Evolutionary conservation across 495 filamentous ascomycete genomes (phyloP).

Genomic region (Podospora pseudocomata): DNA sequence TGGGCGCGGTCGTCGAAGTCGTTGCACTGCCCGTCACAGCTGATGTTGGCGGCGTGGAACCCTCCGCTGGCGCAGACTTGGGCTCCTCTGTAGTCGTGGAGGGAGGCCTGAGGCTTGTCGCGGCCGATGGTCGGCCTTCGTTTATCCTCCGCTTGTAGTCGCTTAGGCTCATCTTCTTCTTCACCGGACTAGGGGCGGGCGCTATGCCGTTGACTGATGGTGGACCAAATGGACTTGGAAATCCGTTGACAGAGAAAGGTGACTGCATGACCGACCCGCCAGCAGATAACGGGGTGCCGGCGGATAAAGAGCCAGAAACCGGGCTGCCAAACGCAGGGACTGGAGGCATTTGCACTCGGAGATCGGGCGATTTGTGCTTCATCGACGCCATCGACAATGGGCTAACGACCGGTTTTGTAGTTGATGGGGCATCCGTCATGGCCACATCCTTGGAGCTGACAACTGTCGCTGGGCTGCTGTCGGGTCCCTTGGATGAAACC

Average conservation of each 20-base stretch:
- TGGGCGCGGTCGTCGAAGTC: neutral
- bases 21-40: conserved; percentile 33
- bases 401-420: conserved; percentile 15
- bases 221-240: conserved; percentile 42
- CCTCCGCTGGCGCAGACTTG: conserved; percentile 31
- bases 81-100: conserved; percentile 36
- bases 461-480: conserved; percentile 9
- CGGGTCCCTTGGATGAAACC: conserved; percentile 19
- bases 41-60: conserved; percentile 26
- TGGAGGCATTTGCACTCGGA: conserved; percentile 51
- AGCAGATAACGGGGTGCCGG: conserved; percentile 45
- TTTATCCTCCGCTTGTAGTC: conserved; percentile 61
- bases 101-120: conserved; percentile 33
- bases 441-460: conserved; percentile 23
- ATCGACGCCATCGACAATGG: conserved; percentile 1
- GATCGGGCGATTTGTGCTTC: conserved; percentile 41
- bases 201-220: conserved; percentile 42
- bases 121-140: conserved; percentile 37
- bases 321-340: conserved; percentile 39
- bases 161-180: conserved; percentile 71
- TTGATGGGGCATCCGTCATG: conserved; percentile 26
- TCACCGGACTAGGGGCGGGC: conserved; percentile 56
- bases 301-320: conserved; percentile 27
- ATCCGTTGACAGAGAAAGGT: conserved; percentile 39
- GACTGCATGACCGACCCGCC: conserved; percentile 48